phyloP scores from a whole-genome alignment of 2,329 filamentous ascomycete genomes.

The Sporothrix euskadiensis region DNA sequence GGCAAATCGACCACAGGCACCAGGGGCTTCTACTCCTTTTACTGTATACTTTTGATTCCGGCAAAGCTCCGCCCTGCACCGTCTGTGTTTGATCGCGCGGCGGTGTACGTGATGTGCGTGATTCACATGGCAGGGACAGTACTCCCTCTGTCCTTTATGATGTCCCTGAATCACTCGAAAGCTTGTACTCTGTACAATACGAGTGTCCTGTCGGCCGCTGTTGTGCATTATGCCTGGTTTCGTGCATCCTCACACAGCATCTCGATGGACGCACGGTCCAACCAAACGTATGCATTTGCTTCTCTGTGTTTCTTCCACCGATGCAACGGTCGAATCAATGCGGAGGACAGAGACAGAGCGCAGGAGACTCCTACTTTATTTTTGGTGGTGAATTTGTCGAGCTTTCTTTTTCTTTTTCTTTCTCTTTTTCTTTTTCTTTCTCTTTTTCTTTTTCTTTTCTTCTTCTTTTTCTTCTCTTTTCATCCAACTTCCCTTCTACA shows the following conservation, averaged over 20 bases:
- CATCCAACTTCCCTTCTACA: neutral
- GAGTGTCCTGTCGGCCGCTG: neutral
- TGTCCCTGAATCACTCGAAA: neutral
- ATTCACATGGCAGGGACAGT: neutral
- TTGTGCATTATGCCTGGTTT: neutral
- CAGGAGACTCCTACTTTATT: neutral
- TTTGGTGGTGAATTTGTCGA: neutral
- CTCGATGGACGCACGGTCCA: neutral
- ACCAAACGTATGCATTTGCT: neutral
- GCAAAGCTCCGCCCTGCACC: constrained; percentile 6
- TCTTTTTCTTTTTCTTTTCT: neutral
- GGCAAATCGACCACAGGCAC: neutral
- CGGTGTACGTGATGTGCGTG: neutral
- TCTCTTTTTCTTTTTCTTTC: neutral
- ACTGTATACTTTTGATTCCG: neutral
- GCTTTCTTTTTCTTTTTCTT: neutral
- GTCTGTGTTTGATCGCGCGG: constrained; percentile 17
- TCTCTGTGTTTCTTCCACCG: constrained; percentile 13
- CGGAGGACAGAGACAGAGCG: neutral
- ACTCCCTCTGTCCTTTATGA: neutral
- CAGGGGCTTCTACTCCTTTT: neutral
- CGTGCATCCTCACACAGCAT: neutral
- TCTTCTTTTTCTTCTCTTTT: neutral
- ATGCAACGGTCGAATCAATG: neutral
- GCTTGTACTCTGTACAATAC: neutral